phyloP scores from a whole-genome alignment of 225 moss, liverwort and hornwort species.

The Marchantia paleacea region DNA sequence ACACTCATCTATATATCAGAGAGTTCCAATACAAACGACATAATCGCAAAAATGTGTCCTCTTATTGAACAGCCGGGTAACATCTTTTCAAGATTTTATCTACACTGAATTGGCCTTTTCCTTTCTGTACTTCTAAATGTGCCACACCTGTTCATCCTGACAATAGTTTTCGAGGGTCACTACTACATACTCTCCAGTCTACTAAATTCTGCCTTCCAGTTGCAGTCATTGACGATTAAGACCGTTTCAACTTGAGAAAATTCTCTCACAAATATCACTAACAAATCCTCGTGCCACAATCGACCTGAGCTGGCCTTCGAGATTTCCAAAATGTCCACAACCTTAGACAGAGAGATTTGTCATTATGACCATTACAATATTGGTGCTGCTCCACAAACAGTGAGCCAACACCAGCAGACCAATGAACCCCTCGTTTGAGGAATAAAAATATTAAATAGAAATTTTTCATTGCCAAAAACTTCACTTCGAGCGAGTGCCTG shows the following conservation, averaged over 20 bases:
- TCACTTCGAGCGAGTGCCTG: constrained; percentile 4
- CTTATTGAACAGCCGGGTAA: not conserved
- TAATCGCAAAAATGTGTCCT: constrained; percentile 1
- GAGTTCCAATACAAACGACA: no score
- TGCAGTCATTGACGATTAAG: not conserved
- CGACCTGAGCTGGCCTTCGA: not conserved
- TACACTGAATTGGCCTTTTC: not conserved
- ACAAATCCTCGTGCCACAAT: not conserved
- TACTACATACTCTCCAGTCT: constrained; percentile 10
- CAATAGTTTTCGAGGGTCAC: not conserved
- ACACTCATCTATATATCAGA: no score
- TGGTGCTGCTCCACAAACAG: not conserved
- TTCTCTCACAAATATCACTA: not conserved
- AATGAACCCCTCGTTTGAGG: constrained; percentile 1
- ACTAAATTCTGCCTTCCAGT: not conserved
- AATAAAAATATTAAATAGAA: not conserved
- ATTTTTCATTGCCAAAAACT: not conserved
- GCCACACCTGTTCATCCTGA: not conserved
- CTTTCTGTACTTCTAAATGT: not conserved
- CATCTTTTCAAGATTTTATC: constrained; percentile 2
- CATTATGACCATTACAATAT: not conserved
- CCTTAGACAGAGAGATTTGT: constrained; percentile 10
- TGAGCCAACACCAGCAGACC: not conserved
- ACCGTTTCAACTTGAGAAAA: constrained; percentile 15
- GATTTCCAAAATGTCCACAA: constrained; percentile 18